A percentile compares a stretch with the other conserved stretches of the same genome.
These are phyloP conservation scores for Fusarium sp. DNA, from an alignment of 2,329 filamentous ascomycete genomes.

Conservation along the genomic window DNA sequence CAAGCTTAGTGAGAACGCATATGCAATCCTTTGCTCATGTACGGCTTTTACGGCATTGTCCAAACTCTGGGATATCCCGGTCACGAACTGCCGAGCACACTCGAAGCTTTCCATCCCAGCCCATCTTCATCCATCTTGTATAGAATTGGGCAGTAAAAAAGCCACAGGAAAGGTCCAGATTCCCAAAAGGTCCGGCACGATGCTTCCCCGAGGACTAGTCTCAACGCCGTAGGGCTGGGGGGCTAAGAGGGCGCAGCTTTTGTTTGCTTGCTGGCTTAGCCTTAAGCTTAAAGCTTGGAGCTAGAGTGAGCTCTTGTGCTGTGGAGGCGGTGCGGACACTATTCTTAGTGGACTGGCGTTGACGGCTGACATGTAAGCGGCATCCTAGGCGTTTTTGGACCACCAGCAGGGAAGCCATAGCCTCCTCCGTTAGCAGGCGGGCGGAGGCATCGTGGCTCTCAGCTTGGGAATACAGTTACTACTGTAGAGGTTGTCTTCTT, in stretches of 20 bases:
- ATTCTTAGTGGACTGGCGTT: slow-evolving; percentile 6
- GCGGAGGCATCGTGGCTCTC: neutral
- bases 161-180: neutral
- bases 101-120: neutral
- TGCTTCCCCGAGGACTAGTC: neutral
- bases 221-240: neutral
- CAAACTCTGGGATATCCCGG: neutral
- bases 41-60: too few species aligned
- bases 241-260: slow-evolving; percentile 3
- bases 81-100: neutral
- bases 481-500: neutral
- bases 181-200: neutral
- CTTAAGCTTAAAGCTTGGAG: slow-evolving; percentile 37
- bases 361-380: slow-evolving; percentile 28
- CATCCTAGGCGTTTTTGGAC: neutral
- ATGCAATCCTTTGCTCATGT: neutral
- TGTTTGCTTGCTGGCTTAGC: slow-evolving; percentile 11
- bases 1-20: neutral
- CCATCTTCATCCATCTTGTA: neutral
- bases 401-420: slow-evolving; percentile 15
- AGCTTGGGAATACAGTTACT: slow-evolving; percentile 2
- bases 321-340: slow-evolving; percentile 24
- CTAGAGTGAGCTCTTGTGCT: slow-evolving; percentile 7
- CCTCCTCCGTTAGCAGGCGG: slow-evolving; percentile 29
- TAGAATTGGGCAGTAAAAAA: neutral